These are phyloP conservation scores for Nevesoporus exiguus DNA, from an alignment of 768 basidiomycete genomes.

Conservation along the genomic window DNA sequence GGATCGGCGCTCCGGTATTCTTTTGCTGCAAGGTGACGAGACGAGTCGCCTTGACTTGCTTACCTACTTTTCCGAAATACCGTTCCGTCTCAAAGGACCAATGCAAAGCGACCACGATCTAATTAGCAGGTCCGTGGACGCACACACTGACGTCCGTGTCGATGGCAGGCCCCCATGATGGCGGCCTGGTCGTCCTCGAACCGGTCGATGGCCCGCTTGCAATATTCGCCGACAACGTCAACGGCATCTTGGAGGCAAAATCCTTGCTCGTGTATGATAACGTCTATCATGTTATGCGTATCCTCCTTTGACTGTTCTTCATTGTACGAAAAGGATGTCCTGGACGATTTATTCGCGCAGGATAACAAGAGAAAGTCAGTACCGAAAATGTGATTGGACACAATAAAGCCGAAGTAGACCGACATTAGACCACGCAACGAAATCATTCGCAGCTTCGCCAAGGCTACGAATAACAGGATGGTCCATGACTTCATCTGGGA, in stretches of 20 bases:
- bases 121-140: constrained; percentile 66
- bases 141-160: constrained; percentile 63
- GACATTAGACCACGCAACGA: constrained; percentile 86
- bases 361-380: neutral
- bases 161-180: constrained; percentile 68
- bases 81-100: constrained; percentile 76
- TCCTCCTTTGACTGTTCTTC: constrained; percentile 79
- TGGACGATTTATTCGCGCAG: constrained; percentile 20
- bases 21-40: constrained; percentile 53
- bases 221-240: constrained; percentile 72
- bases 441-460: constrained; percentile 74
- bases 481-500: constrained; percentile 80
- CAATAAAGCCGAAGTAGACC: constrained; percentile 24
- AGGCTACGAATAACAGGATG: constrained; percentile 66
- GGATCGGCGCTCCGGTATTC: too few relatives aligned
- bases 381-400: neutral
- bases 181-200: constrained; percentile 49
- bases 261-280: constrained; percentile 71
- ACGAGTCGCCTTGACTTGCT: constrained; percentile 51
- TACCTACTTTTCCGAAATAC: constrained; percentile 65
- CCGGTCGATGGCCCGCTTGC: constrained; percentile 67
- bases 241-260: constrained; percentile 71
- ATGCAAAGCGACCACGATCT: constrained; percentile 72
- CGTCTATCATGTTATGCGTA: constrained; percentile 80
- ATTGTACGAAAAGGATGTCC: constrained; percentile 86